phyloP scores from a whole-genome alignment of 331 rosid genomes.

The Cydonia oblonga region DNA sequence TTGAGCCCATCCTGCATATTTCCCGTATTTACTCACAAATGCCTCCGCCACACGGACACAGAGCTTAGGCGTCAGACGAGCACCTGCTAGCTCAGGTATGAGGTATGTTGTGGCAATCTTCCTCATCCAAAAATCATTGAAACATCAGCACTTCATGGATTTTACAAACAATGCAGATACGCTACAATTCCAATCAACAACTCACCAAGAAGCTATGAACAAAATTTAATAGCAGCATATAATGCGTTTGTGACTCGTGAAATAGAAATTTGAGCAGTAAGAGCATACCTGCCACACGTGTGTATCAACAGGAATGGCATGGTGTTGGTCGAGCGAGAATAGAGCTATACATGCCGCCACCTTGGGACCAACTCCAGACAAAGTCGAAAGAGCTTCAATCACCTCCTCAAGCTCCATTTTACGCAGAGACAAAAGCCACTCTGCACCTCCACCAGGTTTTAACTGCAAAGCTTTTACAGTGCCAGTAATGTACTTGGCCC shows the following conservation, averaged over 20 bases:
- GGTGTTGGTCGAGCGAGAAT: constrained; percentile 91
- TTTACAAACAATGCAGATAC: neutral
- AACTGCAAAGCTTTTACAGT: constrained; percentile 51
- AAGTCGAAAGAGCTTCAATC: constrained; percentile 48
- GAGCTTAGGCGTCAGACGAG: constrained; percentile 65
- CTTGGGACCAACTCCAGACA: constrained; percentile 96
- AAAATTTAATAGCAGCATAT: neutral
- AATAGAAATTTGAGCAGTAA: neutral
- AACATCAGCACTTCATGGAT: constrained; percentile 6
- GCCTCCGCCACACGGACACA: constrained; percentile 76
- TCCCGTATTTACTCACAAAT: constrained; percentile 70
- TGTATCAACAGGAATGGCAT: constrained; percentile 91
- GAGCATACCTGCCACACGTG: constrained; percentile 84
- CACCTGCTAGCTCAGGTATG: constrained; percentile 91
- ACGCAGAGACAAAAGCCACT: constrained; percentile 76
- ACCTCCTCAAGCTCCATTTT: constrained; percentile 50
- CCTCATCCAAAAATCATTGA: constrained; percentile 14
- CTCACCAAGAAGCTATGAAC: neutral
- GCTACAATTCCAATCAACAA: neutral
- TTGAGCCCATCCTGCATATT: constrained; percentile 99
- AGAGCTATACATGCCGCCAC: constrained; percentile 96
- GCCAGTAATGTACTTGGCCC: constrained; percentile 75
- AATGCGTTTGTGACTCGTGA: neutral
- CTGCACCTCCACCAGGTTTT: constrained; percentile 68
- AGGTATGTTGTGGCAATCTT: constrained; percentile 89